Base-by-base conservation (phyloP, 2,329 filamentous ascomycete species). In the Boeremia lycopersici region DNA sequence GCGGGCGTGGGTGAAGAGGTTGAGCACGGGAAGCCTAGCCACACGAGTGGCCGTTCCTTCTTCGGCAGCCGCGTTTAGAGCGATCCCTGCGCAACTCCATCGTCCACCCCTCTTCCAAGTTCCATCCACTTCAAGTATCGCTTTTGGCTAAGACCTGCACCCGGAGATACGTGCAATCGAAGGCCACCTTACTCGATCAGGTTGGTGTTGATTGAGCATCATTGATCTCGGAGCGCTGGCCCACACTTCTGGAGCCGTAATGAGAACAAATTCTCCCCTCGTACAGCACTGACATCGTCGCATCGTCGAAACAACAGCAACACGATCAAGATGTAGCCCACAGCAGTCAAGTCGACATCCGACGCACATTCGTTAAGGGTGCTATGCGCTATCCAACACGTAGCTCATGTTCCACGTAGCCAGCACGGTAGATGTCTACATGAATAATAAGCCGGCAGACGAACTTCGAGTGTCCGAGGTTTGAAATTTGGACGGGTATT, bases 11-110 rank as follows among this genome's bases (percentile, higher is more conserved):
- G 38, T 45, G 52, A 56, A 62, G 63, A 73, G 67, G 67, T 71
- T 56, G 60, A 61, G 63, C 56, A 59, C 65, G 60, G 56, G 61
- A 64, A 60, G 39, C 53, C 49, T 28, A 60, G 55, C 62, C 59
- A 30, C 39, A 42, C 25, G 23, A 40, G 48, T 51, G 40, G 48
- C 48, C 46, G 64, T 62, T 54, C 64, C 62, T 46, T 54, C 47
- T 64, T 65, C 52, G 60, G 62, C 42, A 56, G 52, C 59, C 48
- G 30, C 50, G 41, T 36, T 56, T 60, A 34, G 56, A 53, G 56
- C 57, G 36, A 61, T 57, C 61, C 61, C 52, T 61, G 56, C 49
- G 47, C 52, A 46, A 38, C 44, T 50, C 50, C 45, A 46, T 33
- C 43, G 46, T 19, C 30, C 50, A 44, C 38, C 41, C 30, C 43